Evolutionary conservation across 768 basidiomycete species (phyloP).

Genomic region (Collybia mongolica): DNA sequence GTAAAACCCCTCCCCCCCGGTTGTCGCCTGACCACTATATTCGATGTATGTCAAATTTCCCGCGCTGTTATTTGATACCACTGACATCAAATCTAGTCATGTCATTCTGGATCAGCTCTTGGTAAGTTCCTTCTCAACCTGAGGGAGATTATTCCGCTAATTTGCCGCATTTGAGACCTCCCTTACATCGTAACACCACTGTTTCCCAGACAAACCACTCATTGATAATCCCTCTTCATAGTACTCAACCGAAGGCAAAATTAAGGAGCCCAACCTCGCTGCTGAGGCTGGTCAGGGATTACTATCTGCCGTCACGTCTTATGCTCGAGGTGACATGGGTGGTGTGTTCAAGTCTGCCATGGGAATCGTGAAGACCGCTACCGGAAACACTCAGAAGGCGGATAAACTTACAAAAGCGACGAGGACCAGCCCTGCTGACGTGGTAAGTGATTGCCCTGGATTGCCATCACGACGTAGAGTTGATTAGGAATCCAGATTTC

Average conservation of each 20-base stretch:
- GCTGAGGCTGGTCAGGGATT: constrained; percentile 87
- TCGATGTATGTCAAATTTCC: constrained; percentile 55
- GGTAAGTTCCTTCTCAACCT: constrained; percentile 40
- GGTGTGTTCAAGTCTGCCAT: constrained; percentile 75
- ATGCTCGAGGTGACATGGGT: constrained; percentile 76
- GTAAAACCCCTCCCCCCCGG: constrained; percentile 79
- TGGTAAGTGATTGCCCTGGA: constrained; percentile 45
- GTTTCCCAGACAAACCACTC: not conserved
- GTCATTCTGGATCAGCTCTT: constrained; percentile 87
- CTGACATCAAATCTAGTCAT: constrained; percentile 47
- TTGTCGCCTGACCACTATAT: constrained; percentile 85
- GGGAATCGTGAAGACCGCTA: constrained; percentile 72
- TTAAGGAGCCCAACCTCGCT: constrained; percentile 91
- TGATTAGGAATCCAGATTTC: constrained; percentile 51
- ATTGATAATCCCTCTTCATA: constrained; percentile 20
- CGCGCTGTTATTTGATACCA: not conserved
- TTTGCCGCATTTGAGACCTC: constrained; percentile 41
- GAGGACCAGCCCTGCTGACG: constrained; percentile 82
- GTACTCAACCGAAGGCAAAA: constrained; percentile 94
- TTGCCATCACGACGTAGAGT: not conserved
- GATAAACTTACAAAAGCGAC: constrained; percentile 58
- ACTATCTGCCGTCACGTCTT: constrained; percentile 74
- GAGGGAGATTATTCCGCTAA: not conserved
- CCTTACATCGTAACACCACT: constrained; percentile 56
- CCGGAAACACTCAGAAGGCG: constrained; percentile 64